Conservation (phyloP, 192 early-diverging fungal species). For the Funneliformis mosseae region DNA sequence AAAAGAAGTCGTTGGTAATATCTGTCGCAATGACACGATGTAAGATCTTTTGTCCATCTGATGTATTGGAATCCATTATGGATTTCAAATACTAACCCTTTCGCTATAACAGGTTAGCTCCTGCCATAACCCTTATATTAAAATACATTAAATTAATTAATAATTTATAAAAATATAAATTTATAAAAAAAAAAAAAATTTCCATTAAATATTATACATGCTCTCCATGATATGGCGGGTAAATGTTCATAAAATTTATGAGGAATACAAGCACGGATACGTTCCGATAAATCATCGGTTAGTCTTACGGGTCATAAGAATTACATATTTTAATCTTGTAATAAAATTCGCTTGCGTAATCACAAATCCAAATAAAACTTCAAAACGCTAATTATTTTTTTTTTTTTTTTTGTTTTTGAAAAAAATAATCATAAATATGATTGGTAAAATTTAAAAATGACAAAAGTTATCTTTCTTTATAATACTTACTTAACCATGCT, state of each 20-base stretch:
- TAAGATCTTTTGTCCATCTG: conserved; percentile 30
- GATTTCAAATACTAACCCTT: conserved; percentile 30
- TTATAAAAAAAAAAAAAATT: too few species aligned
- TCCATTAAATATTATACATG: neutral
- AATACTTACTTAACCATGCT: neutral
- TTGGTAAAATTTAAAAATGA: too few species aligned
- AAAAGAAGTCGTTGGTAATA: conserved; percentile 7
- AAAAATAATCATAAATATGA: too few species aligned
- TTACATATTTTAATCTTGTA: neutral
- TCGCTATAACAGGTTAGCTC: conserved; percentile 6
- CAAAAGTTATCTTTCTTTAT: too few species aligned
- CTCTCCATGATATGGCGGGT: neutral
- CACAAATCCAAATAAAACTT: too few species aligned
- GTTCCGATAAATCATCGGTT: neutral
- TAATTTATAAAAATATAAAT: too few species aligned
- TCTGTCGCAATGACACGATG: conserved; percentile 28
- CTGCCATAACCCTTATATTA: neutral
- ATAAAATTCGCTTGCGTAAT: neutral
- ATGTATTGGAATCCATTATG: conserved; percentile 25
- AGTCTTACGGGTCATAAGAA: neutral
- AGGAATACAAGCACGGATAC: neutral
- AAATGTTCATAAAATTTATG: neutral
- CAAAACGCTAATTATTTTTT: too few species aligned
- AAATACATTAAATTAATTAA: too few species aligned
- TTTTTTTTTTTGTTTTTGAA: too few species aligned